Evolutionary conservation across 2,329 filamentous ascomycete genomes (phyloP).

Genomic region (Colletotrichum horii): DNA sequence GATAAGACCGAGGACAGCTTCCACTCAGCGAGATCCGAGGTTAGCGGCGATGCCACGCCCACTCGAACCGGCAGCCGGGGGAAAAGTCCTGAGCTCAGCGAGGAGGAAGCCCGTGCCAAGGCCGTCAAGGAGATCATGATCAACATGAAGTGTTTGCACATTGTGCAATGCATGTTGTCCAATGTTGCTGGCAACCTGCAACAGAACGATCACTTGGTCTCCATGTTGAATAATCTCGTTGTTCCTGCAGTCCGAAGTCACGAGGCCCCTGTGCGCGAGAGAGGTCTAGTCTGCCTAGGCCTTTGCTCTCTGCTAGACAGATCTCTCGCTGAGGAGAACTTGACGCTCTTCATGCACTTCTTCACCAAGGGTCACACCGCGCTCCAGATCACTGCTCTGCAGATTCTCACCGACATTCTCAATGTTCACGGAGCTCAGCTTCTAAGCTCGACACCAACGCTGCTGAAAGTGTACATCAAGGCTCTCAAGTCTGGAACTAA

Average conservation of each 20-base stretch:
- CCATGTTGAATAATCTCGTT: constrained; percentile 97
- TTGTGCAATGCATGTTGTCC: constrained; percentile 95
- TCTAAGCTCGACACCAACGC: constrained; percentile 67
- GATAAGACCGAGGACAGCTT: constrained; percentile 75
- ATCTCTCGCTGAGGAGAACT: constrained; percentile 89
- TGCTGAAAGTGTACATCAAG: constrained; percentile 86
- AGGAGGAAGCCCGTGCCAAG: constrained; percentile 74
- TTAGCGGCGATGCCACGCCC: constrained; percentile 70
- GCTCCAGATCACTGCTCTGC: constrained; percentile 86
- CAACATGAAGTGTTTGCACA: constrained; percentile 98
- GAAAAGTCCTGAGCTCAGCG: constrained; percentile 51
- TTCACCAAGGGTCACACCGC: constrained; percentile 91
- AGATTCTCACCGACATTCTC: constrained; percentile 92
- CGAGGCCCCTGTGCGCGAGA: constrained; percentile 89
- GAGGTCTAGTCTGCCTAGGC: constrained; percentile 87
- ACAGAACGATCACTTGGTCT: constrained; percentile 87
- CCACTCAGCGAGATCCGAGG: constrained; percentile 87
- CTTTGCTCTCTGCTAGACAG: constrained; percentile 91
- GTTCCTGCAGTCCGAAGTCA: constrained; percentile 94
- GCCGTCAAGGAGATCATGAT: constrained; percentile 91
- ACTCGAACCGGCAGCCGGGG: constrained; percentile 49
- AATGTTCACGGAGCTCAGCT: constrained; percentile 87
- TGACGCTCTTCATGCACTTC: constrained; percentile 93
- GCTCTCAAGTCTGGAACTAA: constrained; percentile 76
- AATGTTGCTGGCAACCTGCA: constrained; percentile 90